Evolutionary conservation across 2,329 filamentous ascomycete species (phyloP), one percentile per base, ranked within the genome.

Genomic region (Tolypocladium cylindrosporum): DNA sequence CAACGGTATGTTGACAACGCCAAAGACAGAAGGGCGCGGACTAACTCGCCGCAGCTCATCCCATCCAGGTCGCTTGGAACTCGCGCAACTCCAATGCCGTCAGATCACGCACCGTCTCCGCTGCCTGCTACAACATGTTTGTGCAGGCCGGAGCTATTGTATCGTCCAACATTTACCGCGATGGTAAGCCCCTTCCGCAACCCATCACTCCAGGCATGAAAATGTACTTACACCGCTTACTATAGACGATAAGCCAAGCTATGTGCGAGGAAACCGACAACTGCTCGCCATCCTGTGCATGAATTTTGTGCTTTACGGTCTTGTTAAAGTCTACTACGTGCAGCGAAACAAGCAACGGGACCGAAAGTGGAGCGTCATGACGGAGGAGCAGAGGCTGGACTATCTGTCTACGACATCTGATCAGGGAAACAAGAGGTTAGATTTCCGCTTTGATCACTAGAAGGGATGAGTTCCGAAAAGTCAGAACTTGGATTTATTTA

Each of bases 11-110:
- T 21, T 21, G 19, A 4, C 31, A 40, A 8, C 31, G 31, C 27
- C 48, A n/a, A 36, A 6, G 5, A 19, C 19, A 21, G 48, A 19
- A 4, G 6, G 37, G 8, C 13, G 3, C 8, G 10, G 1, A 19
- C 48, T 52, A 37, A 72, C 1, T 56, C 9, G 13, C 4, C 56
- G 9, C 27, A 66, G 64, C 64, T 21, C 70, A 72, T 36, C 69
- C 70, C n/a, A 71, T 74, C 40, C 65, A 79, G 16, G 84, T 86
- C 0, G 81, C 78, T 0, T 80, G 83, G 69, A 84, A 79, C 1
- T 84, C 81, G 3, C 77, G 83, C 55, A 88, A 87, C 64, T 79
- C 83, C 1, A 83, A 83, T 36, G 78, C 79, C 2, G 84, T 88
- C 1, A 76, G 83, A 2, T 87, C 84, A 0, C 72, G 85, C 3